Evolutionary conservation across 192 early-diverging fungal species (phyloP), one percentile per base, ranked within the genome.

Genomic region (Coemansia sp.): DNA sequence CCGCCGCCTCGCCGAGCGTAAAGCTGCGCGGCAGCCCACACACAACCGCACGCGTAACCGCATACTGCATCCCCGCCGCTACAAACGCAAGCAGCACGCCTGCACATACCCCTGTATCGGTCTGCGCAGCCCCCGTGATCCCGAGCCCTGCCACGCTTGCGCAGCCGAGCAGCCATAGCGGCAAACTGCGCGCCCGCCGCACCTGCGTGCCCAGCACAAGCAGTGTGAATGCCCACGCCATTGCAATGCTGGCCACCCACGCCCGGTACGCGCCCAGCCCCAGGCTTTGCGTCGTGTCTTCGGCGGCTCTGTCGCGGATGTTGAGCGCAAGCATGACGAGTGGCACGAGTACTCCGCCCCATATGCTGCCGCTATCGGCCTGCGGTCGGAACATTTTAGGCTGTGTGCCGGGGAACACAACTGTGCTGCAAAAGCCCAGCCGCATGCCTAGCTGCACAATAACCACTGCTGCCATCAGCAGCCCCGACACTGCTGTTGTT

Each of bases 1-100:
- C 65, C 2, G 70, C 59, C 5, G 76, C 70, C 52, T 79, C 76
- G 42, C 76, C 70, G 18, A 73, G 31, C 40, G 76, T 73, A 27
- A 79, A 69, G 54, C 76, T 73, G 25, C 56, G 56, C 24, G 70
- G 62, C 27, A 79, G 14, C 12, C 7, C 6, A 11, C 12, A 23
- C 7, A 69, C 28, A 1, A 56, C 9, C 19, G 22, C 16, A 4
- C 4, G 48, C 16, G 45, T 54, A 21, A 22, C 8, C 45, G 5
- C 0, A 6, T 52, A 25, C 48, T 62, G 58, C 21, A 11, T 23
- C 16, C 52, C 38, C 2, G 10, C 27, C 1, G 6, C 14, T 11
- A 16, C 35, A 7, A 24, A 11, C 58, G 38, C n/a, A n/a, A n/a
- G n/a, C n/a, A n/a, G n/a, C n/a, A n/a, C n/a, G n/a, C n/a, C n/a